Percentiles rank a stretch among this genome's conserved stretches.
Conservation (phyloP, 2,329 filamentous ascomycete species). For the Incumbomyces delicatus region DNA sequence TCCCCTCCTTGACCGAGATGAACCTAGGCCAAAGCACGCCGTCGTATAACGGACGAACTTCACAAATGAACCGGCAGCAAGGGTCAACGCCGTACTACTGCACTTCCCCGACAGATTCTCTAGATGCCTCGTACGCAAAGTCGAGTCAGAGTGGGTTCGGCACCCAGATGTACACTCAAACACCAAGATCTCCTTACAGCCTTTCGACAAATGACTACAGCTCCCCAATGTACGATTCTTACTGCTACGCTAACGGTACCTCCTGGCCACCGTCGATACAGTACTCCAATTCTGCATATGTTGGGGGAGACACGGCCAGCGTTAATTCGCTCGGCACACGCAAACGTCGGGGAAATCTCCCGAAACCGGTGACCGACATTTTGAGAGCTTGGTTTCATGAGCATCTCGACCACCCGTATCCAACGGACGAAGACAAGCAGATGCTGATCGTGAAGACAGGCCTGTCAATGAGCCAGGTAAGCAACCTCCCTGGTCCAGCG, state of each 20-base stretch:
- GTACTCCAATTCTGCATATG: neutral
- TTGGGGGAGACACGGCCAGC: slow-evolving; percentile 26
- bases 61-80: neutral
- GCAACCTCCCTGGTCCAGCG: slow-evolving; percentile 5
- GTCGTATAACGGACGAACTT: neutral
- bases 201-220: neutral
- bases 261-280: slow-evolving; percentile 3
- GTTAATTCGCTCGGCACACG: slow-evolving; percentile 32
- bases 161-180: neutral
- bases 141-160: neutral
- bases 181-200: neutral
- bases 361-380: slow-evolving; percentile 80
- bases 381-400: slow-evolving; percentile 68
- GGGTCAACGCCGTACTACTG: neutral
- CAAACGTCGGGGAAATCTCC: slow-evolving; percentile 68
- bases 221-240: neutral
- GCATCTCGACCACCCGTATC: slow-evolving; percentile 75
- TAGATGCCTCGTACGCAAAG: slow-evolving; percentile 2
- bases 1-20: slow-evolving; percentile 4
- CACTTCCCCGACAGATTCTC: slow-evolving; percentile 14
- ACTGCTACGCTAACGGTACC: slow-evolving; percentile 5
- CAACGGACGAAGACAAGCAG: slow-evolving; percentile 79
- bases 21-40: slow-evolving; percentile 4
- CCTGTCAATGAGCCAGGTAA: slow-evolving; percentile 59
- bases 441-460: slow-evolving; percentile 66